Base-by-base conservation (phyloP, 352 stramenopile genomes). In the Phytopythium cucurbitacearum region DNA sequence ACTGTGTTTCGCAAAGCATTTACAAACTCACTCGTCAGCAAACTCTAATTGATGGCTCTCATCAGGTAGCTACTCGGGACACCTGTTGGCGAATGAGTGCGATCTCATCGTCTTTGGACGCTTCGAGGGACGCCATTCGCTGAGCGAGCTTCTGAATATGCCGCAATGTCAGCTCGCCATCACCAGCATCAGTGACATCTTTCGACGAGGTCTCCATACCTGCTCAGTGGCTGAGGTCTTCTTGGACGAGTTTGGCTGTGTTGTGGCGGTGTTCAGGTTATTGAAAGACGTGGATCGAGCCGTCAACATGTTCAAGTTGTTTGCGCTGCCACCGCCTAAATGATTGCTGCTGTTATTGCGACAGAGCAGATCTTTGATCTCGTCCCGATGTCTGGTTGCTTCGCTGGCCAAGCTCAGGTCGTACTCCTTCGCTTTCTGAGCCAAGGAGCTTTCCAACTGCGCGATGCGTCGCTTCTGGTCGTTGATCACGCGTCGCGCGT, bases 41-140 rank as follows among this genome's bases (percentile, higher is more conserved):
- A 47, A 48, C 6, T 15, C 12, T 39, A 48, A 7, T 55, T 7
- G 16, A 5, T 4, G 13, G 11, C 34, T 32, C 28, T 13, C 3
- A 33, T 7, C 37, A 60, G 8, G 7, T 12, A 32, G 10, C 2
- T 28, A 33, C 40, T 3, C 0, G 10, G 13, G 53, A n/a, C 55
- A 82, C 76, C 52, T 94, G 83, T 33, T 80, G 67, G 9, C 76
- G 78, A 43, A 94, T 80, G 28, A 89, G 76, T 41, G 75, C 59
- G 16, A 94, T 80, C 48, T 94, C 78, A 46, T 67, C 70, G 41
- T 87, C 69, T 57, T 94, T 94, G 12, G 65, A 65, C 34, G 56
- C 69, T 51, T 94, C 76, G 21, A 94, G 45, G 4, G 59, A 58
- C 12, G 60, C 62, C 5, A 89, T 57, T 1, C 75, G 76, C 35